Evolutionary conservation across 192 early-diverging fungal genomes (phyloP), one percentile per base, ranked within the genome.

Genomic region (Entophlyctis helioformis): DNA sequence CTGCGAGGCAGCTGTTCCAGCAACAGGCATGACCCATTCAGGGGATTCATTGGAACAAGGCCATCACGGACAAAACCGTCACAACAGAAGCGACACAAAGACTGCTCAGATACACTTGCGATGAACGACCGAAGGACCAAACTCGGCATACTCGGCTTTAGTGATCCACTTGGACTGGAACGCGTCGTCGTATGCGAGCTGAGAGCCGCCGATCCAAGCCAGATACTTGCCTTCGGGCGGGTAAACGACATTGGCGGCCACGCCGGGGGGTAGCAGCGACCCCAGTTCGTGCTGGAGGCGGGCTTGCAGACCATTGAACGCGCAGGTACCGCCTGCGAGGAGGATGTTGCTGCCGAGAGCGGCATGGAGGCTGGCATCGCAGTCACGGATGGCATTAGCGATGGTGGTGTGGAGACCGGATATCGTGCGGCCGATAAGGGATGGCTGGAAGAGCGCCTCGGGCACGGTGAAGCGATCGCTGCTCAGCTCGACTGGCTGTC

Each of bases 151-250:
- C 53, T 75, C 71, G 44, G 67, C 66, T 57, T 76, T 78, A 25
- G 69, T 67, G 61, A 78, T 73, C 75, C 75, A 78, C 75, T 76
- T 78, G 25, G 69, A 56, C 60, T 78, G 75, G 69, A 78, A 78
- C 33, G 75, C 76, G 35, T 69, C 67, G 29, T 76, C 55, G 7
- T 72, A 78, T 18, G 75, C 72, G 28, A 78, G 49, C 39, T 76
- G 76, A 29, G 75, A 78, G 26, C 72, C 75, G 54, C 75, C 75
- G 57, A 78, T 78, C 75, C 75, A 78, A 44, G 70, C 75, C 42
- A 72, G 76, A 61, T 78, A 78, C 48, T 78, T 76, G 47, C 72
- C 52, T 54, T 78, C 75, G 28, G 74, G 73, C 18, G 75, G 72
- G 21, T 72, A 69, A 39, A 76, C 61, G 49, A 72, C 63, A 53